These are phyloP conservation scores for Bryopsis sp. DNA, from an alignment of 139 green algal species.

Conservation along the genomic window DNA sequence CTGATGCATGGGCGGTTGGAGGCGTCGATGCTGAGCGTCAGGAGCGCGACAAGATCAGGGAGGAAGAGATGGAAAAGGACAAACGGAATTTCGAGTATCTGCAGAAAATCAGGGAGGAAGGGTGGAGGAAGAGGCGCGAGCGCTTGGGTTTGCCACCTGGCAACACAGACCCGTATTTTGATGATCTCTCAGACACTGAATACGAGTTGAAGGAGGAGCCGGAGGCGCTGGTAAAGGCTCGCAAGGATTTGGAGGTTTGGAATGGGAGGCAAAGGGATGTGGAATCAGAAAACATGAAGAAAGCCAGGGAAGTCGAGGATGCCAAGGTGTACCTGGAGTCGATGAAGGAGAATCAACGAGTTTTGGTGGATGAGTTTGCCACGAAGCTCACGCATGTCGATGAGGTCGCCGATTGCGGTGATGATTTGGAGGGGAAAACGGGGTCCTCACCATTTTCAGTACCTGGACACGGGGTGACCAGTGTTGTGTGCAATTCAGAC, in stretches of 20 bases:
- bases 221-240: conserved; percentile 31
- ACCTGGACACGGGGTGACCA: no score
- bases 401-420: no score
- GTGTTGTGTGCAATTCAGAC: no score
- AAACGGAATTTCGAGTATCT: conserved; percentile 60
- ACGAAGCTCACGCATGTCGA: no score
- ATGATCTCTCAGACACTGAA: conserved; percentile 31
- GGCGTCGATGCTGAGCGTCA: conserved; percentile 68
- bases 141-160: conserved; percentile 50
- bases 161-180: conserved; percentile 66
- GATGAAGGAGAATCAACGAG: neutral
- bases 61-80: conserved; percentile 38
- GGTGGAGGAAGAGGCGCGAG: conserved; percentile 55
- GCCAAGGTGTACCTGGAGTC: neutral
- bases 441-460: no score
- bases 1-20: conserved; percentile 56
- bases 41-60: conserved; percentile 41
- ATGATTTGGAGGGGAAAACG: no score
- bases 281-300: no score
- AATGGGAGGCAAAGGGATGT: no score
- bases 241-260: no score
- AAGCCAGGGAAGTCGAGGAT: neutral
- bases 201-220: conserved; percentile 35
- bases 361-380: neutral
- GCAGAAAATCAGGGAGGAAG: conserved; percentile 43